Evolutionary conservation across 768 basidiomycete species (phyloP).

Genomic region (Sarcomyxa edulis): DNA sequence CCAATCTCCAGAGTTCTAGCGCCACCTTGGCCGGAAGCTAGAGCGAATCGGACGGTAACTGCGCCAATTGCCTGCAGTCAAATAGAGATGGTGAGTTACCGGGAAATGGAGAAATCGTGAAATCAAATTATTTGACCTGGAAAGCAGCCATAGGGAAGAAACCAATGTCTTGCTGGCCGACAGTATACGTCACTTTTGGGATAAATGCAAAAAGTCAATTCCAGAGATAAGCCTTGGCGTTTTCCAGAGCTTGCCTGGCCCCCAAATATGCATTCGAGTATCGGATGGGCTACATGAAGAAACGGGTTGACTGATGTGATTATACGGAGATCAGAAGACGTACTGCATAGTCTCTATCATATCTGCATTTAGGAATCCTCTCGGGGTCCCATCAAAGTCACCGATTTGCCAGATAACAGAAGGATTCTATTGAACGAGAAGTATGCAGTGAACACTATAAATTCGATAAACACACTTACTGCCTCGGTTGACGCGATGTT

Average conservation of each 20-base stretch:
- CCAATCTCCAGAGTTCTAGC: slow-evolving; percentile 29
- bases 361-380: slow-evolving; percentile 31
- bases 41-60: slow-evolving; percentile 22
- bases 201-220: not conserved
- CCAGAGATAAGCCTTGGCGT: no score
- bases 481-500: slow-evolving; percentile 26
- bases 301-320: not conserved
- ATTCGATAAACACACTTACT: slow-evolving; percentile 11
- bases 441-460: not conserved
- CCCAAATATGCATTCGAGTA: slow-evolving; percentile 26
- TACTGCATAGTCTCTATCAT: slow-evolving; percentile 31
- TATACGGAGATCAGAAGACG: slow-evolving; percentile 1
- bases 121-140: slow-evolving; percentile 16
- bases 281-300: slow-evolving; percentile 25
- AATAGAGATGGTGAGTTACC: no score
- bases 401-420: slow-evolving; percentile 29
- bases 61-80: slow-evolving; percentile 21
- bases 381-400: slow-evolving; percentile 30
- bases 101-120: no score
- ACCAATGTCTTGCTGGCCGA: slow-evolving; percentile 19
- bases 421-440: slow-evolving; percentile 19
- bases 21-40: slow-evolving; percentile 25
- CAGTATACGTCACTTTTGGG: slow-evolving; percentile 26
- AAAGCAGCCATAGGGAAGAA: slow-evolving; percentile 32
- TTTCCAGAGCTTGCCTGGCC: slow-evolving; percentile 19